Evolutionary conservation across 2,329 filamentous ascomycete species (phyloP).

Genomic region (Emergomyces pasteurianus): DNA sequence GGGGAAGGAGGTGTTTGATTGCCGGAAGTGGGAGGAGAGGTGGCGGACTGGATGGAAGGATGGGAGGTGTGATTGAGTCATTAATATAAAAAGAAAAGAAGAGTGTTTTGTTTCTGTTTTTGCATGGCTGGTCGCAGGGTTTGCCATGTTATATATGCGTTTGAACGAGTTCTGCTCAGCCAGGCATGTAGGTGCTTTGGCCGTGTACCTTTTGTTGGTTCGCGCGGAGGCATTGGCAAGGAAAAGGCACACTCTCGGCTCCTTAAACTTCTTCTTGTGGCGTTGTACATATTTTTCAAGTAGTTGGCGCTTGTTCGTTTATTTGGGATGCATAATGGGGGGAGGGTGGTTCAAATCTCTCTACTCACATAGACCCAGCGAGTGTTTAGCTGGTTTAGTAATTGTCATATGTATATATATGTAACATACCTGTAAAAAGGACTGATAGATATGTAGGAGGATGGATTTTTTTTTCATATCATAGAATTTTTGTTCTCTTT

Average conservation of each 20-base stretch:
- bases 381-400: not conserved
- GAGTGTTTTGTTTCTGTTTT: not conserved
- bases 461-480: not conserved
- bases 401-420: not conserved
- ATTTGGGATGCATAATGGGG: not conserved
- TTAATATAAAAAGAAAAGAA: too few relatives aligned
- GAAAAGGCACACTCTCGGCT: not conserved
- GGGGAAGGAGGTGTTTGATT: slow-evolving; percentile 86
- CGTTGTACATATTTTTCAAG: not conserved
- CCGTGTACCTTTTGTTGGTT: not conserved
- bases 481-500: not conserved
- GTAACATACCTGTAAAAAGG: not conserved
- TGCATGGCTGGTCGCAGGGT: not conserved
- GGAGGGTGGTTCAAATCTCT: not conserved
- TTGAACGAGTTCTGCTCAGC: not conserved
- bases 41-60: slow-evolving; percentile 81
- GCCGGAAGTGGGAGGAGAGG: slow-evolving; percentile 77
- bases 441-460: not conserved
- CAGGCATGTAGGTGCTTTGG: not conserved
- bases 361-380: not conserved
- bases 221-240: not conserved
- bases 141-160: too few relatives aligned
- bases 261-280: not conserved
- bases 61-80: slow-evolving; percentile 47
- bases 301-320: not conserved